Evolutionary conservation across 371 early-diverging fungal species (phyloP), one percentile per base, ranked within the genome.

Genomic region (Actinomortierella ambigua): DNA sequence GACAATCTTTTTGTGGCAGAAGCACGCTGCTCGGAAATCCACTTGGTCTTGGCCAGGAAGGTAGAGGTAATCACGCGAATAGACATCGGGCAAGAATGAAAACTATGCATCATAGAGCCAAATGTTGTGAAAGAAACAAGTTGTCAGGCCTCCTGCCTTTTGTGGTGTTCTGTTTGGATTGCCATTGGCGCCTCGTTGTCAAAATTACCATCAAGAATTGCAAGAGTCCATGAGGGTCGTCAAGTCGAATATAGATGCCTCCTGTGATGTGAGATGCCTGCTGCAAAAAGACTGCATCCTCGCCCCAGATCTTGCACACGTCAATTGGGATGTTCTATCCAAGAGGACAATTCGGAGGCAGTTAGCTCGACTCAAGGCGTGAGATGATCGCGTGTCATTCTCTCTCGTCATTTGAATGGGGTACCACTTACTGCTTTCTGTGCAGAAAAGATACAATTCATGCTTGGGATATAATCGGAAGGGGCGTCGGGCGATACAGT

Each of bases 391-490:
- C n/a, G n/a, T n/a, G n/a, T n/a, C n/a, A n/a, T n/a, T n/a, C n/a
- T n/a, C n/a, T n/a, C n/a, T n/a, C n/a, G n/a, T n/a, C 20, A 47
- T 24, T 23, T 23, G 42, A 24, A 13, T 7, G 56, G 57, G 34
- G 1, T 43, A 18, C 15, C 2, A 65, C 82, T 64, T 83, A 90
- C 93, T 55, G 85, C 79, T 59, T 93, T 93, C 78, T 98, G 97
- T 1, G 97, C 97, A 0, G 97, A 91, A 76, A 98, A 98, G 34
- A 97, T 95, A 61, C 89, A 88, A 77, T 98, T 98, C 98, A 98
- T 98, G 53, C 95, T 83, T 7, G 95, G 86, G 43, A 97, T 94
- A 77, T 98, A 97, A 64, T 97, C 95, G 28, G 83, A 81, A 2
- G 98, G 85, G 2, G 88, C 80, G 69, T 97, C 98, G 0, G 90